These are phyloP conservation scores for Neoboletus subvelutipes DNA, from an alignment of 768 basidiomycete genomes.

Conservation along the genomic window DNA sequence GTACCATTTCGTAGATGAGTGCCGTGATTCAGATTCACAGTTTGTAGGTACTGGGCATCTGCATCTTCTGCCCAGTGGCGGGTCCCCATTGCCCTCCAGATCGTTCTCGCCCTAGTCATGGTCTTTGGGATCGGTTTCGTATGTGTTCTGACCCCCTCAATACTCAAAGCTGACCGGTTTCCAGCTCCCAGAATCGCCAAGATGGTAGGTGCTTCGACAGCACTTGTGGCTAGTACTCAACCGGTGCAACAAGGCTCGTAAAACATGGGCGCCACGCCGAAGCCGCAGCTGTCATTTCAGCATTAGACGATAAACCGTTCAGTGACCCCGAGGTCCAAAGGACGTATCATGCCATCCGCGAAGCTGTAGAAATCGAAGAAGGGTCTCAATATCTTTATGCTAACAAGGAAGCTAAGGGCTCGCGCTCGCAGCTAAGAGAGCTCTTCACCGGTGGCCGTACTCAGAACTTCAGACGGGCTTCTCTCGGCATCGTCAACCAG, in stretches of 20 bases:
- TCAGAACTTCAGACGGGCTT: slow-evolving; percentile 61
- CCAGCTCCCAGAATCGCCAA: slow-evolving; percentile 58
- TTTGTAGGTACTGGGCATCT: slow-evolving; percentile 48
- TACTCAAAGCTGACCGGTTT: not conserved
- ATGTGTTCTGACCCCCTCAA: slow-evolving; percentile 22
- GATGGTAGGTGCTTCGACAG: slow-evolving; percentile 40
- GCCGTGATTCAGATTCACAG: not conserved
- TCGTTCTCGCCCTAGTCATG: slow-evolving; percentile 54
- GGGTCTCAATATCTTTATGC: not conserved
- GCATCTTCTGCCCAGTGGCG: slow-evolving; percentile 59
- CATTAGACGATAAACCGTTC: slow-evolving; percentile 52
- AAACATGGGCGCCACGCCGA: slow-evolving; percentile 54
- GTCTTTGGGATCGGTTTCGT: slow-evolving; percentile 46
- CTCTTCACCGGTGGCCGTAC: slow-evolving; percentile 53
- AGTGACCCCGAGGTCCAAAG: slow-evolving; percentile 47
- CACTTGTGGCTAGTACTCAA: not conserved
- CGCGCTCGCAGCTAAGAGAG: slow-evolving; percentile 42
- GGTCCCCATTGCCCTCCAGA: slow-evolving; percentile 61
- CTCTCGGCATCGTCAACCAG: slow-evolving; percentile 56
- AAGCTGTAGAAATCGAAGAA: slow-evolving; percentile 49
- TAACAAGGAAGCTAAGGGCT: not conserved
- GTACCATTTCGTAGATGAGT: slow-evolving; percentile 10
- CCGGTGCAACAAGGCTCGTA: slow-evolving; percentile 43
- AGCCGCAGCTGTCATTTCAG: slow-evolving; percentile 61
- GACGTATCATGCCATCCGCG: slow-evolving; percentile 54